Percentiles rank a stretch among this genome's conserved stretches.
phyloP scores from a whole-genome alignment of 768 basidiomycete genomes.

The Auriscalpium microsporum region DNA sequence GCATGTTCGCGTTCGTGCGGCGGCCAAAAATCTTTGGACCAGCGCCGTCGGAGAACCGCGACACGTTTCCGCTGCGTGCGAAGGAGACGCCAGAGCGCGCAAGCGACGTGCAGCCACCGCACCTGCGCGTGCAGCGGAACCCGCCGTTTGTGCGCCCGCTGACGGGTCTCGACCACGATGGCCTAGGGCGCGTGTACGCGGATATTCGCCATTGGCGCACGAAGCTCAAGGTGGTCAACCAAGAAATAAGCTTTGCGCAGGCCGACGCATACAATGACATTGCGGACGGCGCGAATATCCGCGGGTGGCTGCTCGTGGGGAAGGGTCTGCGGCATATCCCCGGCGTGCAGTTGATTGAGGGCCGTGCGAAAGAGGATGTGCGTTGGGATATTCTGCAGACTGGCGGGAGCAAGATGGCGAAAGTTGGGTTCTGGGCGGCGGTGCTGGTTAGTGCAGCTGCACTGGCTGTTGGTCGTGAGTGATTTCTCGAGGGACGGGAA shows the following conservation, averaged over 20 bases:
- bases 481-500: too few relatives aligned
- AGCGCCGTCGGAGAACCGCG: slow-evolving; percentile 33
- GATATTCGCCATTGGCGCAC: slow-evolving; percentile 67
- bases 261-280: slow-evolving; percentile 61
- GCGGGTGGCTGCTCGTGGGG: slow-evolving; percentile 75
- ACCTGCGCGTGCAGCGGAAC: slow-evolving; percentile 57
- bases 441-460: slow-evolving; percentile 40
- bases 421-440: slow-evolving; percentile 48
- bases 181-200: slow-evolving; percentile 56
- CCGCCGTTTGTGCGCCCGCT: slow-evolving; percentile 72
- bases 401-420: slow-evolving; percentile 40
- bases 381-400: slow-evolving; percentile 69
- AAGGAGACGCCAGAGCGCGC: slow-evolving; percentile 24
- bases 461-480: slow-evolving; percentile 56
- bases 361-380: slow-evolving; percentile 75
- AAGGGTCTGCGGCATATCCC: slow-evolving; percentile 55
- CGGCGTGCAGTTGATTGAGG: slow-evolving; percentile 63
- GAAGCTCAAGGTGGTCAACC: slow-evolving; percentile 62
- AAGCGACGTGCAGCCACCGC: slow-evolving; percentile 45
- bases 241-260: slow-evolving; percentile 64
- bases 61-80: slow-evolving; percentile 55
- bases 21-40: slow-evolving; percentile 16
- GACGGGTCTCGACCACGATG: slow-evolving; percentile 59
- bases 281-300: slow-evolving; percentile 57
- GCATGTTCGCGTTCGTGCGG: slow-evolving; percentile 10